Base-by-base conservation (phyloP, 345 rosid genomes). In the Syzygium aqueum region DNA sequence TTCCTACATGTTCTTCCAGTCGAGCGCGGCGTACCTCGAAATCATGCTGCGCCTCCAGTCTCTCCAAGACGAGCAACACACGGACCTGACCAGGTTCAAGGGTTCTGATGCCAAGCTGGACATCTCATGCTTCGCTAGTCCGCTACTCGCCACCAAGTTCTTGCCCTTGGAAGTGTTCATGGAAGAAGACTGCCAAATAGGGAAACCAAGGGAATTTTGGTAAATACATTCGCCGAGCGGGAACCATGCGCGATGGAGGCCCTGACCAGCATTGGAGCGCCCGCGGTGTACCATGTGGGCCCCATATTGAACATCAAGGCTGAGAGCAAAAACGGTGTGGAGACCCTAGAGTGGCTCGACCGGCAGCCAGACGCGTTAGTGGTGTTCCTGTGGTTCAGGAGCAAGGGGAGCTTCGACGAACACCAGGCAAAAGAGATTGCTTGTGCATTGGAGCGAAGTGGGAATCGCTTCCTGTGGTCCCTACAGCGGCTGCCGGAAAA, bases 381-480 rank as follows among this genome's bases (percentile, higher is more conserved):
- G 21, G 94, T 95, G 88, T 95, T 94, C 88, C 88, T 95, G 50
- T 95, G 96, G 89, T 95, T 95, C 85, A 95, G 98, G 53, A 94
- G 96, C 92, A 67, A 27, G 88, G 96, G 98, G 85, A 84, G 92
- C 56, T 95, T 95, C 67, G 84, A 57, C 52, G 91, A 77, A 53
- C 88, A 88, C 3, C 97, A 94, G 87, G 88, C 91, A 22, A 89
- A 85, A 61, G 93, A 92, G 65, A 59, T 59, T 59, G 65, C 65
- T 11, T 25, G 87, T 56, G 61, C 43, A 40, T 40, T 40, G 40
- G 40, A 37, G 40, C 40, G 1, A 6, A 40, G 43, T 6, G 43
- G 43, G 43, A 40, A 40, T 40, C 43, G 43, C 43, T 40, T 40
- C 43, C 43, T 40, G 2, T 40, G 43, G 5, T 40, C 43, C 43